Percentiles rank a stretch among this genome's conserved stretches.
phyloP scores from a whole-genome alignment of 2,329 filamentous ascomycete species.

The Fusarium sp. region DNA sequence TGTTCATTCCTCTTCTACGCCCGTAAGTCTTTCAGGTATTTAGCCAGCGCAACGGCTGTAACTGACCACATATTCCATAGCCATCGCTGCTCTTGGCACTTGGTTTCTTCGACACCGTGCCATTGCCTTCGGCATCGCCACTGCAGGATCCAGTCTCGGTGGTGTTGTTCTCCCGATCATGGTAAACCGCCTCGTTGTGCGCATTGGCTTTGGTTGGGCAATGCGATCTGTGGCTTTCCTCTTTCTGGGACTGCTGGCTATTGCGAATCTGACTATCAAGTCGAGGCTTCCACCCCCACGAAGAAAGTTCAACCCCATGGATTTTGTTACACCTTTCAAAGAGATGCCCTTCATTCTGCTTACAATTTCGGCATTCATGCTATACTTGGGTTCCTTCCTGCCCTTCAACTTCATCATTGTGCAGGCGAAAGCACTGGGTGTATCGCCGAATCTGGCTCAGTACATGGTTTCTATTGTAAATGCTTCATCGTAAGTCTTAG shows the following conservation, averaged over 20 bases:
- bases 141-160: conserved; percentile 55
- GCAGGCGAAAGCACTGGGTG: conserved; percentile 50
- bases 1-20: conserved; percentile 36
- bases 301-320: conserved; percentile 1
- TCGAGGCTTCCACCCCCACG: conserved; percentile 38
- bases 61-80: not conserved
- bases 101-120: conserved; percentile 56
- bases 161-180: conserved; percentile 59
- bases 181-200: conserved; percentile 52
- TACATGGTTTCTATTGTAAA: conserved; percentile 57
- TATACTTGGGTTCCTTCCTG: conserved; percentile 52
- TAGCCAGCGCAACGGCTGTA: fast-evolving
- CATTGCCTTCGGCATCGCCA: conserved; percentile 54
- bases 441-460: conserved; percentile 49
- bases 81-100: conserved; percentile 10
- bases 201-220: conserved; percentile 56
- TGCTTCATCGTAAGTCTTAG: conserved; percentile 44
- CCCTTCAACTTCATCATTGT: conserved; percentile 56
- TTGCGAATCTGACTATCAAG: conserved; percentile 52
- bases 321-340: conserved; percentile 12
- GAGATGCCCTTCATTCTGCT: conserved; percentile 15
- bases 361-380: conserved; percentile 50
- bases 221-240: conserved; percentile 58
- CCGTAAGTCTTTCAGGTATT: conserved; percentile 9
- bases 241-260: conserved; percentile 51